phyloP scores from a whole-genome alignment of 805 yeast species.

The Lipomyces sp. region DNA sequence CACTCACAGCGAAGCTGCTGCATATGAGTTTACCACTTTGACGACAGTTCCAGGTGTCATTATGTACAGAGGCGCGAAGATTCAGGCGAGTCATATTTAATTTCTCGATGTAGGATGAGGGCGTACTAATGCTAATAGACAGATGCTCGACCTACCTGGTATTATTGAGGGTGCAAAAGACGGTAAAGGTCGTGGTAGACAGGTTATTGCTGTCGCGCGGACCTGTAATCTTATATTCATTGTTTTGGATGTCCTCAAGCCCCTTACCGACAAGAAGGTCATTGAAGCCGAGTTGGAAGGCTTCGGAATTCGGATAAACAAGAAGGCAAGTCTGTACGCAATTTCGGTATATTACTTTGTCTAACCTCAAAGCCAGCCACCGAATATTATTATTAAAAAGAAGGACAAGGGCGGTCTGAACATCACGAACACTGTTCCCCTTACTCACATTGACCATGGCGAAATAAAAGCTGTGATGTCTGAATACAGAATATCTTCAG shows the following conservation, averaged over 20 bases:
- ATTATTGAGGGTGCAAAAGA: constrained; percentile 97
- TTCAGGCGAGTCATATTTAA: constrained; percentile 48
- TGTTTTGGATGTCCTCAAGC: constrained; percentile 93
- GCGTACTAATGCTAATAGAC: too few relatives aligned
- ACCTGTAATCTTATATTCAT: constrained; percentile 91
- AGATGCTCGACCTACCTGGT: constrained; percentile 95
- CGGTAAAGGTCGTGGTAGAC: constrained; percentile 97
- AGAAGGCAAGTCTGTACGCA: constrained; percentile 37
- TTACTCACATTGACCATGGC: constrained; percentile 87
- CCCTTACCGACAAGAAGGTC: constrained; percentile 87
- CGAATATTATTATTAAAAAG: constrained; percentile 85
- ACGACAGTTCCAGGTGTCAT: constrained; percentile 98
- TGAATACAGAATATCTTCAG: constrained; percentile 92
- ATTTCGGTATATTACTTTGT: too few relatives aligned
- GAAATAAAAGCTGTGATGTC: constrained; percentile 94
- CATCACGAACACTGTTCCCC: constrained; percentile 87
- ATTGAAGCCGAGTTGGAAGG: constrained; percentile 96
- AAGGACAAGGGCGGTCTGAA: constrained; percentile 96
- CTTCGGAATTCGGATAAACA: constrained; percentile 91
- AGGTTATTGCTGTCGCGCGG: constrained; percentile 98
- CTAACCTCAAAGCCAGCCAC: too few relatives aligned
- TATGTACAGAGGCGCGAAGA: constrained; percentile 93
- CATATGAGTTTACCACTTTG: constrained; percentile 91
- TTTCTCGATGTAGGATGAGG: neutral
- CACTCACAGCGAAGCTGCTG: constrained; percentile 88